A percentile compares a stretch with the other conserved stretches of the same genome.
These are phyloP conservation scores for Pseudogymnoascus destructans DNA, from an alignment of 2,329 filamentous ascomycete species.

Conservation along the genomic window DNA sequence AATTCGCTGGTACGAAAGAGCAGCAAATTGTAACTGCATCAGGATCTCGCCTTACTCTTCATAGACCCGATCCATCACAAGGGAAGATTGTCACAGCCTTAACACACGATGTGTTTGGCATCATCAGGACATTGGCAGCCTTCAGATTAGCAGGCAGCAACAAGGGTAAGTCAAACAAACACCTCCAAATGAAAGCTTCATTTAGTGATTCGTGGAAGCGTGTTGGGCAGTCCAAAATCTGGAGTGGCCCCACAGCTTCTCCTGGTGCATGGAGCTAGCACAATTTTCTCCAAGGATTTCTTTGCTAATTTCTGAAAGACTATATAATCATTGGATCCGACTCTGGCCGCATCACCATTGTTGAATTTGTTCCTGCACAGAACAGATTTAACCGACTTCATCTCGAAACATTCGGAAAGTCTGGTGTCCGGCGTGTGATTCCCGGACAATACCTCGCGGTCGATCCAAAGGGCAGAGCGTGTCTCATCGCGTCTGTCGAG, in stretches of 20 bases:
- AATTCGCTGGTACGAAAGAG: slow-evolving; percentile 92
- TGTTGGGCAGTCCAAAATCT: slow-evolving; percentile 35
- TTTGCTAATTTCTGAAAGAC: slow-evolving; percentile 42
- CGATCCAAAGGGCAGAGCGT: slow-evolving; percentile 90
- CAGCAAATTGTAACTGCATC: slow-evolving; percentile 94
- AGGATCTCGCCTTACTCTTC: slow-evolving; percentile 76
- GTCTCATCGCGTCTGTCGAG: slow-evolving; percentile 84
- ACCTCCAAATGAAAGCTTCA: slow-evolving; percentile 37
- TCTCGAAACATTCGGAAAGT: slow-evolving; percentile 96
- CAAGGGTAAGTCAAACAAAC: slow-evolving; percentile 64
- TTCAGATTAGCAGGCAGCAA: slow-evolving; percentile 87
- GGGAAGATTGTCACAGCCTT: slow-evolving; percentile 77
- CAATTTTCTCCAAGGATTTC: slow-evolving; percentile 6
- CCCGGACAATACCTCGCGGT: slow-evolving; percentile 93
- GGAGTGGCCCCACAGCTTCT: slow-evolving; percentile 11
- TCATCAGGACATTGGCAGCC: slow-evolving; percentile 76
- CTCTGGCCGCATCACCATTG: slow-evolving; percentile 84
- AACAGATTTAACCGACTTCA: slow-evolving; percentile 84
- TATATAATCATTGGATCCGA: slow-evolving; percentile 92
- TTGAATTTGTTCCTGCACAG: slow-evolving; percentile 78
- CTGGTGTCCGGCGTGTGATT: slow-evolving; percentile 81
- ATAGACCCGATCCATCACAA: slow-evolving; percentile 72
- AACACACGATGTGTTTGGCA: slow-evolving; percentile 91
- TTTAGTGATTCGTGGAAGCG: slow-evolving; percentile 58
- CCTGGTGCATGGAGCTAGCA: slow-evolving; percentile 3